Conservation (phyloP, 495 filamentous ascomycete species). For the Aspergillus wentii region DNA sequence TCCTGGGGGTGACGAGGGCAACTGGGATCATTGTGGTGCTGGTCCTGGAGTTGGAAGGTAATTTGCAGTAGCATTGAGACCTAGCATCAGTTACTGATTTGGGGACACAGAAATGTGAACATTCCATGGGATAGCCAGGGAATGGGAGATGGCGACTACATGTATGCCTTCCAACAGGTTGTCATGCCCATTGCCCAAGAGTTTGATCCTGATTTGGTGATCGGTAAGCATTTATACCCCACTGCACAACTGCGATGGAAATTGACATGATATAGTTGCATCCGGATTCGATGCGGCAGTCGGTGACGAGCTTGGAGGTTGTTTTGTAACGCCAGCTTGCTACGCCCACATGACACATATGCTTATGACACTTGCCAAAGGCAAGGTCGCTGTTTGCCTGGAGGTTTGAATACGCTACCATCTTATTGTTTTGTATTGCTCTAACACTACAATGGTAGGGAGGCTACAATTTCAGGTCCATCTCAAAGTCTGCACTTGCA, state of each 20-base stretch:
- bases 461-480: constrained; percentile 90
- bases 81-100: constrained; percentile 11
- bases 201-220: constrained; percentile 91
- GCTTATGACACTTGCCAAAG: constrained; percentile 92
- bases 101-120: constrained; percentile 71
- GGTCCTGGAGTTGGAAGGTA: constrained; percentile 68
- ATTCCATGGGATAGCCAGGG: constrained; percentile 89
- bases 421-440: neutral
- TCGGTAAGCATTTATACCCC: constrained; percentile 47
- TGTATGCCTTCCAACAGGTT: constrained; percentile 90
- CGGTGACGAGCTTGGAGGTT: constrained; percentile 87
- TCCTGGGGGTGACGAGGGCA: constrained; percentile 69
- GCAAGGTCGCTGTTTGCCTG: constrained; percentile 86
- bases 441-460: constrained; percentile 44
- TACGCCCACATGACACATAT: constrained; percentile 99
- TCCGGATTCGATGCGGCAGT: constrained; percentile 95
- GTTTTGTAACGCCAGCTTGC: constrained; percentile 82
- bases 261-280: constrained; percentile 53
- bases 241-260: neutral
- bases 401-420: constrained; percentile 48
- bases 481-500: constrained; percentile 84
- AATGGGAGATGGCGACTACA: constrained; percentile 96
- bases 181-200: constrained; percentile 96
- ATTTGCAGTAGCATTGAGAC: too few species aligned
- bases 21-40: constrained; percentile 69